phyloP scores from a whole-genome alignment of 2,329 filamentous ascomycete genomes.

The Oidium heveae region DNA sequence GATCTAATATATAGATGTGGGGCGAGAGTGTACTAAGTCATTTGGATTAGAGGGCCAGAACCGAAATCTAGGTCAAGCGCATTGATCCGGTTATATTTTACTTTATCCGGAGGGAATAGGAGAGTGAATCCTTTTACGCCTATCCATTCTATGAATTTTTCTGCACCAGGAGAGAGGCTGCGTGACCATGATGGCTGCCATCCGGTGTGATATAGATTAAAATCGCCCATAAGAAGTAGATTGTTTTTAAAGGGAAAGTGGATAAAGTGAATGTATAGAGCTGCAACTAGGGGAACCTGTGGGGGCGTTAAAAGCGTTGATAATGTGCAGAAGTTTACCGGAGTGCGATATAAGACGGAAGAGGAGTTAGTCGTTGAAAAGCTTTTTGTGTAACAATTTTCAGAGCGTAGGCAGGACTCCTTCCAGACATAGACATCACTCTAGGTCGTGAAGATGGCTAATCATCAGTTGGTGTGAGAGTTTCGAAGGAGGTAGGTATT shows the following conservation, averaged over 20 bases:
- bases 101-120: neutral
- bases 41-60: neutral
- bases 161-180: neutral
- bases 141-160: neutral
- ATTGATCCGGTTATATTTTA: neutral
- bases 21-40: neutral
- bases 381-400: neutral
- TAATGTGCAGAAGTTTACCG: neutral
- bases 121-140: neutral
- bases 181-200: neutral
- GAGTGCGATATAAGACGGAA: neutral
- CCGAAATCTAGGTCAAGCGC: neutral
- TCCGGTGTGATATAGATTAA: neutral
- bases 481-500: no score
- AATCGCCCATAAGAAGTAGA: neutral
- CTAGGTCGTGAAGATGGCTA: no score
- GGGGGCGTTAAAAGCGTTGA: neutral
- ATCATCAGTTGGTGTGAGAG: no score
- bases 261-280: neutral
- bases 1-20: neutral
- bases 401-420: neutral
- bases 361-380: neutral
- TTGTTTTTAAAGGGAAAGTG: neutral
- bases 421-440: no score
- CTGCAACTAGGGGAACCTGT: neutral